phyloP scores from a whole-genome alignment of 2,329 filamentous ascomycete genomes.

The Botryotinia globosa region DNA sequence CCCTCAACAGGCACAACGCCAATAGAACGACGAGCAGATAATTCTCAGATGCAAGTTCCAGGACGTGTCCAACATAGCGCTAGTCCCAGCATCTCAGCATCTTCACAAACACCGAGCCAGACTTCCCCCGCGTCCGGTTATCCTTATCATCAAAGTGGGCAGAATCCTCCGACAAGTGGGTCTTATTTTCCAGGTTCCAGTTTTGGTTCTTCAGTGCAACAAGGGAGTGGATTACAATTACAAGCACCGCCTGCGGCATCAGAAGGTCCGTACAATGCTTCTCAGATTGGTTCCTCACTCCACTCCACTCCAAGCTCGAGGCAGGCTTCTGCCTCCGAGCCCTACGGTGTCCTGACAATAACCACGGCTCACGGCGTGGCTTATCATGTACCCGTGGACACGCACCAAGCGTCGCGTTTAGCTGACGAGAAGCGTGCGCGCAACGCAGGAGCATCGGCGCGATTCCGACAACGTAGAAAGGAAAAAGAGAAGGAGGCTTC shows the following conservation, averaged over 20 bases:
- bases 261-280: conserved; percentile 40
- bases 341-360: conserved; percentile 39
- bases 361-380: conserved; percentile 50
- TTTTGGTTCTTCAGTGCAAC: conserved; percentile 32
- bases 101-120: conserved; percentile 46
- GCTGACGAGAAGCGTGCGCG: conserved; percentile 82
- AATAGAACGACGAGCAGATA: conserved; percentile 37
- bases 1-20: conserved; percentile 44
- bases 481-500: conserved; percentile 74
- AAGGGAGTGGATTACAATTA: conserved; percentile 36
- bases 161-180: conserved; percentile 25
- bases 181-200: conserved; percentile 37
- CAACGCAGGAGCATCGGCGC: conserved; percentile 80
- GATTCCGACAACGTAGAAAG: conserved; percentile 78
- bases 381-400: conserved; percentile 68
- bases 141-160: conserved; percentile 30
- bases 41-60: conserved; percentile 42
- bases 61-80: conserved; percentile 41
- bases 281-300: conserved; percentile 34
- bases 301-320: conserved; percentile 35
- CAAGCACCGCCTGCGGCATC: conserved; percentile 32
- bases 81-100: conserved; percentile 48
- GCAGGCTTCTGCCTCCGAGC: conserved; percentile 38
- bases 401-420: conserved; percentile 76
- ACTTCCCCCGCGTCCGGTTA: conserved; percentile 39